Evolutionary conservation across 371 early-diverging fungal genomes (phyloP).

Genomic region (Paramicrosporidium saccamoebae): DNA sequence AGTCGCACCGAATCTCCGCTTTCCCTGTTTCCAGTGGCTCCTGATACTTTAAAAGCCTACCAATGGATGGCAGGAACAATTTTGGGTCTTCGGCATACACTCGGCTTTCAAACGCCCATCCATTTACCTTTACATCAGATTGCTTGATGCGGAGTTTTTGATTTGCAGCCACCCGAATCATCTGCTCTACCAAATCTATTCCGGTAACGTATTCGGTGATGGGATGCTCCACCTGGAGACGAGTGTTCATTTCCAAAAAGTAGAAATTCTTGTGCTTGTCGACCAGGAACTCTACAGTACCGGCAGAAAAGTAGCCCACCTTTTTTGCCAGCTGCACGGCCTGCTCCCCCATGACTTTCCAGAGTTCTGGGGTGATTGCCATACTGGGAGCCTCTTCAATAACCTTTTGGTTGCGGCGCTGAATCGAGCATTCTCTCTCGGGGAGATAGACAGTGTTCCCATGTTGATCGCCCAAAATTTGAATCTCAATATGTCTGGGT

Average conservation of each 20-base stretch:
- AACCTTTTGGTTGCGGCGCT: constrained; percentile 62
- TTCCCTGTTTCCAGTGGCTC: constrained; percentile 12
- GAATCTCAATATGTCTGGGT: constrained; percentile 65
- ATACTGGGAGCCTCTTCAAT: constrained; percentile 32
- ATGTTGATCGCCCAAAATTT: constrained; percentile 39
- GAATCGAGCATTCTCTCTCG: constrained; percentile 66
- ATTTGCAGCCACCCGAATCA: constrained; percentile 29
- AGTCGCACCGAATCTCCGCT: constrained; percentile 32
- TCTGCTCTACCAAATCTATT: constrained; percentile 68
- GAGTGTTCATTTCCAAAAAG: constrained; percentile 51
- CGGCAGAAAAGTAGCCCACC: constrained; percentile 44
- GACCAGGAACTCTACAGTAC: constrained; percentile 53
- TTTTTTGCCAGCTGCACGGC: constrained; percentile 38
- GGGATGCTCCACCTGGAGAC: constrained; percentile 75
- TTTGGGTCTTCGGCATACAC: constrained; percentile 56
- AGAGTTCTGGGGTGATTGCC: constrained; percentile 15
- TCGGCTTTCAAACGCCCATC: constrained; percentile 46
- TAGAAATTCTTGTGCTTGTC: constrained; percentile 28
- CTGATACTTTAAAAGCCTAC: constrained; percentile 37
- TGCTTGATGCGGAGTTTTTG: constrained; percentile 15
- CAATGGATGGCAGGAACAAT: constrained; percentile 54
- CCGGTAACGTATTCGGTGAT: constrained; percentile 74
- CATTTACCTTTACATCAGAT: constrained; percentile 19
- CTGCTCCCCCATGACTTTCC: constrained; percentile 43
- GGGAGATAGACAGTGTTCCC: constrained; percentile 50